Conservation (phyloP, 2,329 filamentous ascomycete species). For the Hypomyces perniciosus region DNA sequence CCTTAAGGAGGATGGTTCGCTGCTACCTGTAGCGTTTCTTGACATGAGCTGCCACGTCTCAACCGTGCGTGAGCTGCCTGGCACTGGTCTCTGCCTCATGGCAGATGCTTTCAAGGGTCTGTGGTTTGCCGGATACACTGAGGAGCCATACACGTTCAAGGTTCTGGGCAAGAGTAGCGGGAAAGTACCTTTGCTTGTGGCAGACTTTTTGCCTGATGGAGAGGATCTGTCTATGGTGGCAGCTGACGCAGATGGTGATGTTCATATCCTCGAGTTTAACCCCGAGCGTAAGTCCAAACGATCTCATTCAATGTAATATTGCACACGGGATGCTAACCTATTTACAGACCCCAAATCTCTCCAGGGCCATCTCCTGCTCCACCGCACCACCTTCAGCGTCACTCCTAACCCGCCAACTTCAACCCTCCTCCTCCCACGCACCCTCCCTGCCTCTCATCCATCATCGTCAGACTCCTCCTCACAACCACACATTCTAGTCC, state of each 20-base stretch:
- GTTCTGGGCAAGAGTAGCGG: constrained; percentile 83
- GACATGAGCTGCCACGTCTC: constrained; percentile 95
- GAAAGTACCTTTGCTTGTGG: constrained; percentile 69
- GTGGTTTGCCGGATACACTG: constrained; percentile 94
- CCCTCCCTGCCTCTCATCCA: constrained; percentile 32
- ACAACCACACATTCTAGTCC: constrained; percentile 49
- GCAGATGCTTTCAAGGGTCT: constrained; percentile 89
- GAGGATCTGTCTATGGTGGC: constrained; percentile 77
- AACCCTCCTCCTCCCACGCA: constrained; percentile 69
- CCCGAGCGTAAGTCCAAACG: constrained; percentile 67
- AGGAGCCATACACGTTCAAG: constrained; percentile 94
- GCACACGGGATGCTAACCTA: no score
- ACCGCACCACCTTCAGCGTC: constrained; percentile 80
- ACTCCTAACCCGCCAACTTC: constrained; percentile 70
- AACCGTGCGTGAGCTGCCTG: constrained; percentile 73
- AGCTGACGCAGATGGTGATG: constrained; percentile 75
- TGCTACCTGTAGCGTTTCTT: constrained; percentile 92
- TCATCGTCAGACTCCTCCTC: constrained; percentile 17
- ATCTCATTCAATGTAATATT: no score
- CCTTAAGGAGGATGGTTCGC: constrained; percentile 87
- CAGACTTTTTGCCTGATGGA: constrained; percentile 84
- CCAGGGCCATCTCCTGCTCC: constrained; percentile 79
- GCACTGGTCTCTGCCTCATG: constrained; percentile 80
- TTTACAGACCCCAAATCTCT: constrained; percentile 80
- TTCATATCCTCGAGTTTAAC: constrained; percentile 89